Conservation (phyloP, 441 rosid species). For the Gossypium schwendimanii region DNA sequence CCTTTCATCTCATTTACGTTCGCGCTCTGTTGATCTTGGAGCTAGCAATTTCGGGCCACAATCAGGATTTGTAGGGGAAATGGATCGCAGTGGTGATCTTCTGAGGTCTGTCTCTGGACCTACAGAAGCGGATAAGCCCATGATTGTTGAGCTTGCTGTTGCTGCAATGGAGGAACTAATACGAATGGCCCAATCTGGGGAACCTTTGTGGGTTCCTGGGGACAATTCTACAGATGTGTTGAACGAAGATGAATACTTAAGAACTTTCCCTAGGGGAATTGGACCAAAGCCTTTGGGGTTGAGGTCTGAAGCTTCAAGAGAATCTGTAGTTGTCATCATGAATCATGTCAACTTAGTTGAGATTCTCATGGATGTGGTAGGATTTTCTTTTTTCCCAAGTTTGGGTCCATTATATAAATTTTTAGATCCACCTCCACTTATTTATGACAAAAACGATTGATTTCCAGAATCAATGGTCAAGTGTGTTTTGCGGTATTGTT, state of each 20-base stretch:
- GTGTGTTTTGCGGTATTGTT: slow-evolving; percentile 79
- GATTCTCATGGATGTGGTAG: slow-evolving; percentile 96
- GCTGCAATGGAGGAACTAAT: slow-evolving; percentile 96
- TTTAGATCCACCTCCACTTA: background rate
- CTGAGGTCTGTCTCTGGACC: slow-evolving; percentile 58
- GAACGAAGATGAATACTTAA: slow-evolving; percentile 72
- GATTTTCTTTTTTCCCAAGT: background rate
- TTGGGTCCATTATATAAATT: background rate
- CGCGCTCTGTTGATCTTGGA: slow-evolving; percentile 69
- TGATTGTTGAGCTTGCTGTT: slow-evolving; percentile 90
- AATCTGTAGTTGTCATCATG: slow-evolving; percentile 81
- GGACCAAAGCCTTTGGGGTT: slow-evolving; percentile 68
- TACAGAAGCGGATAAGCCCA: slow-evolving; percentile 78
- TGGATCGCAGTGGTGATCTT: slow-evolving; percentile 61
- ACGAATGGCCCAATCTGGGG: slow-evolving; percentile 74
- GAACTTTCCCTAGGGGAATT: slow-evolving; percentile 70
- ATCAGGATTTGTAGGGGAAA: slow-evolving; percentile 65
- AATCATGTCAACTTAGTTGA: slow-evolving; percentile 84
- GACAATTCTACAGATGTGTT: slow-evolving; percentile 39
- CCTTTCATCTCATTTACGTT: slow-evolving; percentile 38
- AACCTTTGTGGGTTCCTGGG: slow-evolving; percentile 67
- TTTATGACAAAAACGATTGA: background rate
- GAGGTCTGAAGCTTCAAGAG: slow-evolving; percentile 83
- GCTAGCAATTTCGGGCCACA: slow-evolving; percentile 52
- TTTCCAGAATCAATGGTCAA: slow-evolving; percentile 75